Base-by-base conservation (phyloP, 2,329 filamentous ascomycete genomes). In the Chaetomium sp. region DNA sequence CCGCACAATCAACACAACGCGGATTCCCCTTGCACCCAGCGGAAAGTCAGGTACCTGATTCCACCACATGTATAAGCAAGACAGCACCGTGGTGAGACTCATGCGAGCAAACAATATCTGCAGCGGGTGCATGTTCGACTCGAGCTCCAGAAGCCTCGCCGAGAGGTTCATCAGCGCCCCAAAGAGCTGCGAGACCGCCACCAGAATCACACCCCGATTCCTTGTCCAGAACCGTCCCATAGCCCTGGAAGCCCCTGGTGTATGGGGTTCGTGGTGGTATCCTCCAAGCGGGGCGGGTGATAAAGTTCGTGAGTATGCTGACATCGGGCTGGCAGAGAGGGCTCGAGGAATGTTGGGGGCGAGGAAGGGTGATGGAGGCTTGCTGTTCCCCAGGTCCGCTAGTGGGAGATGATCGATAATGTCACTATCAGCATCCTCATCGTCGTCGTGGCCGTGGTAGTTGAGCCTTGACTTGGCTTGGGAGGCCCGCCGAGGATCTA, bases 161-260 rank as follows among this genome's bases (percentile, higher is more conserved):
- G 84, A 84, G 8, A 95, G 81, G 68, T 94, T 95, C 91, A 96
- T 96, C 52, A 88, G 71, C 0, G 87, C 85, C 1, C 86, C 89
- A 64, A 96, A 96, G 38, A 94, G 74, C 70, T 95, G 90, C 0
- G 89, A 81, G 2, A 86, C 59, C 14, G 91, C 75, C 44, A 96
- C 88, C 45, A 91, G 75, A 27, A 87, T 74, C 19, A 91, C 79
- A 1, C 88, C 88, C 62, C 86, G 85, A 65, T 94, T 91, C 53
- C 75, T 73, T 4, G 71, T 60, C 86, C 86, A 90, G 60, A 82
- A 72, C 27, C 57, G 59, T 27, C 60, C 62, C 38, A 42, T 3
- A 60, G 60, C 40, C 3, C 19, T 3, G 19, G 19, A 27, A 27
- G 19, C 19, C 34, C 51, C 62, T 56, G 35, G 61, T 55, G 32